Conservation (phyloP, 1,284 basidiomycete genomes). For the Ustilago shanxiensis region DNA sequence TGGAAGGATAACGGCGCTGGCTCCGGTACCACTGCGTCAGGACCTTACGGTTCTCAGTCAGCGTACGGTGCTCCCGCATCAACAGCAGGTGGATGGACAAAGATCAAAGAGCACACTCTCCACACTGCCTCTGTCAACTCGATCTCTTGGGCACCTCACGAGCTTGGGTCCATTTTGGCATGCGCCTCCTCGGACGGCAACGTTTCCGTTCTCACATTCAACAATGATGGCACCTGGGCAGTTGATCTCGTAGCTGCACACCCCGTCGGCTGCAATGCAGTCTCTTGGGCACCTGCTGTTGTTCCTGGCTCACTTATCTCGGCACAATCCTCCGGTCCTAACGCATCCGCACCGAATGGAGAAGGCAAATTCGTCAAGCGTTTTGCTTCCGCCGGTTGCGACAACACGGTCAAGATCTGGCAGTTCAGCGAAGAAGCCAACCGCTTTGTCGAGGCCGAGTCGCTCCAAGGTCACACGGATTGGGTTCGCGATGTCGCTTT, state of each 20-base stretch:
- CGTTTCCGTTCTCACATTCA: constrained; percentile 95
- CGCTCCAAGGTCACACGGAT: constrained; percentile 78
- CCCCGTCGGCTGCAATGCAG: constrained; percentile 94
- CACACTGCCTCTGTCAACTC: constrained; percentile 95
- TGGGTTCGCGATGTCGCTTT: constrained; percentile 99
- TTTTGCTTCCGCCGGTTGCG: constrained; percentile 95
- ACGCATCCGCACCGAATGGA: constrained; percentile 67
- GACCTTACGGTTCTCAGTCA: constrained; percentile 45
- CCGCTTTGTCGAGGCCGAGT: constrained; percentile 63
- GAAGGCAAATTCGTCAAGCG: constrained; percentile 56
- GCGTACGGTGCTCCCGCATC: constrained; percentile 45
- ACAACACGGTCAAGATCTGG: constrained; percentile 97
- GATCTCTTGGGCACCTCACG: constrained; percentile 97
- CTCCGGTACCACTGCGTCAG: constrained; percentile 73
- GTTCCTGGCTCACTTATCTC: constrained; percentile 79
- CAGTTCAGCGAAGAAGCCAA: constrained; percentile 74
- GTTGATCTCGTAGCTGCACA: constrained; percentile 96
- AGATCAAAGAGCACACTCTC: constrained; percentile 94
- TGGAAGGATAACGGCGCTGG: constrained; percentile 85
- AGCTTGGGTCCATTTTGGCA: constrained; percentile 94
- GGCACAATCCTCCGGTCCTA: constrained; percentile 42
- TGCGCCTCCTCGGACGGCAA: constrained; percentile 99
- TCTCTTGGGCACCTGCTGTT: constrained; percentile 96
- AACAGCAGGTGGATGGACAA: constrained; percentile 78
- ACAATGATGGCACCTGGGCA: constrained; percentile 96